Percentiles rank a stretch among this genome's conserved stretches.
Conservation (phyloP, 2,329 filamentous ascomycete species). For the Fusarium sp. region DNA sequence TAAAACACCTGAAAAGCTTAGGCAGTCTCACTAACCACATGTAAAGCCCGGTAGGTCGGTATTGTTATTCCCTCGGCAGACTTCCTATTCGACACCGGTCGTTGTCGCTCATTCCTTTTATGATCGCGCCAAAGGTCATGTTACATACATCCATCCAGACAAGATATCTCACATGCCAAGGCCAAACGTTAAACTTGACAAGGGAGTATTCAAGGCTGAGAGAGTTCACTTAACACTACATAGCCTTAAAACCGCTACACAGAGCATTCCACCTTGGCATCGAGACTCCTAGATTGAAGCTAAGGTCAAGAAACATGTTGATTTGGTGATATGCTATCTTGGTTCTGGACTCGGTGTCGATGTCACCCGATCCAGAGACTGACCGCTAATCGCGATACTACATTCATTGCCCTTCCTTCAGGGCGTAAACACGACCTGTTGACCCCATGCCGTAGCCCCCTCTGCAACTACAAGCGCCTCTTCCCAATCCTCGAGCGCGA, state of each 20-base stretch:
- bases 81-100: neutral
- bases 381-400: neutral
- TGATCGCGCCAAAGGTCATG: neutral
- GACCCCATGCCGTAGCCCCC: slow-evolving; percentile 20
- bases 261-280: no score
- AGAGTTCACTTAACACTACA: no score
- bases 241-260: no score
- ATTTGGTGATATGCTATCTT: no score
- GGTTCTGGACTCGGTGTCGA: neutral
- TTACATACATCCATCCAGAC: neutral
- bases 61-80: no score
- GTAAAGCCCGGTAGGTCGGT: neutral
- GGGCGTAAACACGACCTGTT: slow-evolving; percentile 26
- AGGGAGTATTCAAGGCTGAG: no score
- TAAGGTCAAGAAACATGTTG: no score
- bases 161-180: neutral
- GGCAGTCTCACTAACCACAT: neutral
- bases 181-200: no score
- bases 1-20: neutral
- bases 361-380: neutral
- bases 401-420: neutral
- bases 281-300: no score
- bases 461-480: slow-evolving; percentile 11
- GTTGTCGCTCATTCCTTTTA: neutral
- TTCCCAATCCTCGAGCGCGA: slow-evolving; percentile 30